Evolutionary conservation across 345 rosid genomes (phyloP).

Genomic region (Euphorbia lathyris): DNA sequence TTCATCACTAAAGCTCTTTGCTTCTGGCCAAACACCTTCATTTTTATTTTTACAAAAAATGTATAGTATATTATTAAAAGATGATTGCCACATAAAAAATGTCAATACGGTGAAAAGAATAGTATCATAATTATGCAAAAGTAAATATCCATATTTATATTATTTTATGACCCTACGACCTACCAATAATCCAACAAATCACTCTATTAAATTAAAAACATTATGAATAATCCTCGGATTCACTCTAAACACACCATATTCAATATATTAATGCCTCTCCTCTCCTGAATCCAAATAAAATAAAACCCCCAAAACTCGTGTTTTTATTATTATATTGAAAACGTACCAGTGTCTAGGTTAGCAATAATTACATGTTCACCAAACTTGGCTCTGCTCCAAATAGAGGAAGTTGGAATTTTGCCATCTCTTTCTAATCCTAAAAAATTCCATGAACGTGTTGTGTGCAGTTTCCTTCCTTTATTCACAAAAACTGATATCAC

Average conservation of each 20-base stretch:
- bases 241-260: background rate
- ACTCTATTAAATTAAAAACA: background rate
- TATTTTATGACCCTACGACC: conserved; percentile 13
- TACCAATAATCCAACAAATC: background rate
- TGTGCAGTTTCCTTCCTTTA: conserved; percentile 44
- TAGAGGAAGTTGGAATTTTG: conserved; percentile 31
- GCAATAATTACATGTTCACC: conserved; percentile 57
- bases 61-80: background rate
- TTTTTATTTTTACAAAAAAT: background rate
- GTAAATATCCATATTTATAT: background rate
- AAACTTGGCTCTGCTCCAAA: conserved; percentile 45
- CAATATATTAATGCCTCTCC: too few relatives aligned
- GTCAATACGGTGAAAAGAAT: conserved; percentile 1
- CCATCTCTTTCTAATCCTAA: conserved; percentile 45
- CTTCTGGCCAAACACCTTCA: conserved; percentile 62
- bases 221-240: background rate
- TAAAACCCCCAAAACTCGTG: background rate
- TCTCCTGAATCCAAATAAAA: too few relatives aligned
- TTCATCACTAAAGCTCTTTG: conserved; percentile 56
- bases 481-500: conserved; percentile 53
- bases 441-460: conserved; percentile 65
- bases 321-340: too few relatives aligned
- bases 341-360: conserved; percentile 55
- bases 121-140: conserved; percentile 2
- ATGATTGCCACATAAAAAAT: background rate